Percentiles rank a stretch among this genome's conserved stretches.
These are phyloP conservation scores for Pleurotus eryngii DNA, from an alignment of 768 basidiomycete genomes.

Conservation along the genomic window DNA sequence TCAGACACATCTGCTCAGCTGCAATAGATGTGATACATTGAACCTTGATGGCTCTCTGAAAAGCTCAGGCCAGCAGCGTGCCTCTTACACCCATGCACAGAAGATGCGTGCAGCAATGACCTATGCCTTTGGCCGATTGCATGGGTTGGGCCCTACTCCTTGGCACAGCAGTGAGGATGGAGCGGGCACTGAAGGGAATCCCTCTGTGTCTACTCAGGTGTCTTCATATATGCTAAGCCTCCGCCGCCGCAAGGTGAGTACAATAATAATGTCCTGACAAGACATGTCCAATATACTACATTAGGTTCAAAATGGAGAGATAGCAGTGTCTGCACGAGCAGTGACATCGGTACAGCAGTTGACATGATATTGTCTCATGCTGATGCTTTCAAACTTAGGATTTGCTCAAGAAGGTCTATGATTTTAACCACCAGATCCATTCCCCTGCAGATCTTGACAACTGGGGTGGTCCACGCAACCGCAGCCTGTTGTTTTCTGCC, in stretches of 20 bases:
- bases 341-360: background rate
- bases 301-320: background rate
- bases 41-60: slow-evolving; percentile 12
- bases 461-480: slow-evolving; percentile 27
- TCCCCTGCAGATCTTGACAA: slow-evolving; percentile 11
- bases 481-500: slow-evolving; percentile 23
- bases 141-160: slow-evolving; percentile 19
- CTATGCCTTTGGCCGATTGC: slow-evolving; percentile 18
- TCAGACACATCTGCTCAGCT: too few species aligned
- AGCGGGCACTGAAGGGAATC: slow-evolving; percentile 24
- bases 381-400: too few species aligned
- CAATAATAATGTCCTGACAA: background rate
- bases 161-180: slow-evolving; percentile 25
- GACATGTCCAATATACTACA: too few species aligned
- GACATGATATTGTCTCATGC: background rate
- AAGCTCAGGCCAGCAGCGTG: background rate
- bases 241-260: slow-evolving; percentile 19
- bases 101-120: slow-evolving; percentile 21
- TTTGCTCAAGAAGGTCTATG: background rate
- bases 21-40: too few species aligned
- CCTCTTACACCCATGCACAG: slow-evolving; percentile 19
- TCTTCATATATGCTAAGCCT: slow-evolving; percentile 26
- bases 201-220: slow-evolving; percentile 22
- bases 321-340: background rate
- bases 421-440: background rate